A percentile compares a stretch with the other conserved stretches of the same genome.
Evolutionary conservation across 768 basidiomycete species (phyloP).

Genomic region (Sporobolomyces roseus): DNA sequence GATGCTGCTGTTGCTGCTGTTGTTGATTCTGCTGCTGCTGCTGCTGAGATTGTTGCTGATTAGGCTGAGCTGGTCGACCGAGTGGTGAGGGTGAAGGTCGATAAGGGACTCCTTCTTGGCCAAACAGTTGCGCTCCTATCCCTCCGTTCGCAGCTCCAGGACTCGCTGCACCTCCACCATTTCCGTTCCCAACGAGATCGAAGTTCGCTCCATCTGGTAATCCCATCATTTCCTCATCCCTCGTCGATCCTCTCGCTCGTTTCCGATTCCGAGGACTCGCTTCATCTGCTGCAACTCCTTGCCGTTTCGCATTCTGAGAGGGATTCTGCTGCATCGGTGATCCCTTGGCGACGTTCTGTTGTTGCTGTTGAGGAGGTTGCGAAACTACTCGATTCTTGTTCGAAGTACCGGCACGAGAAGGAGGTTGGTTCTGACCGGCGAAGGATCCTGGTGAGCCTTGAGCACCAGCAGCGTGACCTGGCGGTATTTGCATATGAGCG

Average conservation of each 20-base stretch:
- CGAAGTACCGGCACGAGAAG: slow-evolving; percentile 12
- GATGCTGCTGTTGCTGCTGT: too few species aligned
- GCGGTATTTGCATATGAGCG: slow-evolving; percentile 25
- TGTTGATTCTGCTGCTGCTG: slow-evolving; percentile 32
- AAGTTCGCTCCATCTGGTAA: background rate
- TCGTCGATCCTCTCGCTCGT: slow-evolving; percentile 18
- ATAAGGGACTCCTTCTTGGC: slow-evolving; percentile 16
- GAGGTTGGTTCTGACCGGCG: slow-evolving; percentile 9
- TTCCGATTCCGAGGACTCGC: slow-evolving; percentile 31
- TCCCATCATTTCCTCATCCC: slow-evolving; percentile 22
- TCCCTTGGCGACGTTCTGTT: slow-evolving; percentile 10
- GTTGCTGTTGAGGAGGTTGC: background rate
- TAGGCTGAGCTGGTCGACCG: slow-evolving; percentile 1
- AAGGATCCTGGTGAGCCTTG: slow-evolving; percentile 25
- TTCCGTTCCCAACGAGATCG: slow-evolving; percentile 4
- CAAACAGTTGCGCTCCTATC: background rate
- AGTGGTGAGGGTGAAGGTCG: slow-evolving; percentile 28
- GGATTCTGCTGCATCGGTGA: slow-evolving; percentile 24
- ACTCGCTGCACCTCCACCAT: slow-evolving; percentile 11
- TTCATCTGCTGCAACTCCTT: slow-evolving; percentile 24
- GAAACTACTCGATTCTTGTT: slow-evolving; percentile 17
- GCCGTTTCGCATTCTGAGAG: slow-evolving; percentile 17
- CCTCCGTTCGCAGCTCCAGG: slow-evolving; percentile 1
- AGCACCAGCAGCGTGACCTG: background rate
- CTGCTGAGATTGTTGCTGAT: too few species aligned